Evolutionary conservation across 306 rosid species (phyloP), one percentile per base, ranked within the genome.

Genomic region (Hylodesmum podocarpum): DNA sequence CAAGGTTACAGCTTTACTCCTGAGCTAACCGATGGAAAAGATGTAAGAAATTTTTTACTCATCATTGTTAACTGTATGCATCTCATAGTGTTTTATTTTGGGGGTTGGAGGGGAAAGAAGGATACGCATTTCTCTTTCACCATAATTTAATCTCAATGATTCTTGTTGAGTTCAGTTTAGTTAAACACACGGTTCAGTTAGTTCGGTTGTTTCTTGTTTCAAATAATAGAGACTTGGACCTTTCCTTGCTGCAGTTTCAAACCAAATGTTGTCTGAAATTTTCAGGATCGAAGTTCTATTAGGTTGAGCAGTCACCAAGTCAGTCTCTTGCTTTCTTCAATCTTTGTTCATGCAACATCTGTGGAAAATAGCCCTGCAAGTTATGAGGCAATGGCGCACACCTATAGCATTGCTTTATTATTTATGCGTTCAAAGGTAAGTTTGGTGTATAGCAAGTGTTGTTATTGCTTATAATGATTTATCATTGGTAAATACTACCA

Each of bases 251-350:
- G 33, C 44, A 65, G 78, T 50, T 78, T 66, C 84, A 57, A 75
- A 76, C 51, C 51, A 77, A 53, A 39, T 72, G 36, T 70, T 64
- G 46, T 55, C 75, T 78, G 70, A 69, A 78, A 51, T 47, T 88
- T 78, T 59, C 87, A 95, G 99, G 95, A 86, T 85, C 80, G 77
- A 77, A 80, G 90, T 78, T 87, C 96, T 71, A 91, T 95, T 78
- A 96, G 97, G 72, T 79, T 95, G 83, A 95, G 97, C 83, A 88
- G 97, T 89, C 96, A 90, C 85, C 99, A 95, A 89, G 91, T 89
- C 74, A 89, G 88, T 82, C 97, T 92, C 71, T 81, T 95, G 90
- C 97, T 95, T 82, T 92, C 97, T 44, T 95, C 92, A 37, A 92
- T 95, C 75, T 92, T 97, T 97, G 89, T 92, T 75, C 99, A 95